Evolutionary conservation across 352 stramenopile species (phyloP).

Genomic region (Saprolegnia diclina): DNA sequence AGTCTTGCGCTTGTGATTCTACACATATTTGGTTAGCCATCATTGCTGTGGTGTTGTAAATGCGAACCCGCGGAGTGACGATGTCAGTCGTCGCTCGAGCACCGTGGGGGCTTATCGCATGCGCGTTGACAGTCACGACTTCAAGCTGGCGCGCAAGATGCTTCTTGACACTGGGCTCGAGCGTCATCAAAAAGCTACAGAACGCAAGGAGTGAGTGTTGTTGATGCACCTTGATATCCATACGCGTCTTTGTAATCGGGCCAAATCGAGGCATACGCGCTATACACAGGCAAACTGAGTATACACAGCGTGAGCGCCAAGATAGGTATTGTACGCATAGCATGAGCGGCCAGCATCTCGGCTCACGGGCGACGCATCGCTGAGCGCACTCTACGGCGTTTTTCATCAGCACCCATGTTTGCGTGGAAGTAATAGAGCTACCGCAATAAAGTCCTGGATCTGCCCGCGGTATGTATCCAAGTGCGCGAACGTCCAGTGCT

Average conservation of each 20-base stretch:
- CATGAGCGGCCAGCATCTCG: background rate
- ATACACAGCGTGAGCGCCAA: background rate
- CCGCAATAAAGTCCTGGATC: slow-evolving; percentile 12
- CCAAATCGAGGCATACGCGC: background rate
- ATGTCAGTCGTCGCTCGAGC: background rate
- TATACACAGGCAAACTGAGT: background rate
- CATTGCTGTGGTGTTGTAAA: background rate
- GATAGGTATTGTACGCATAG: background rate
- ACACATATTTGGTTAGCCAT: background rate
- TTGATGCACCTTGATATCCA: background rate
- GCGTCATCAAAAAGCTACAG: slow-evolving; percentile 4
- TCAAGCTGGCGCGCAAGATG: background rate
- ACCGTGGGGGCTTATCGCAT: background rate
- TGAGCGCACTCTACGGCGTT: background rate
- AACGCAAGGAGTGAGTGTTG: background rate
- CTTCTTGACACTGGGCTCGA: slow-evolving; percentile 10
- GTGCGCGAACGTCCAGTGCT: background rate
- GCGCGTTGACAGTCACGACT: background rate
- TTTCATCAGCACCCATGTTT: background rate
- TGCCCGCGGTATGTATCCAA: background rate
- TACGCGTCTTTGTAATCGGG: slow-evolving; percentile 2
- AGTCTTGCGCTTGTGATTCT: slow-evolving; percentile 1
- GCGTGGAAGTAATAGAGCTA: background rate
- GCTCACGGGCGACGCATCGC: slow-evolving; percentile 5
- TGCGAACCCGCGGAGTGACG: background rate